Conservation (phyloP, 441 rosid genomes). For the Codiaeum variegatum region DNA sequence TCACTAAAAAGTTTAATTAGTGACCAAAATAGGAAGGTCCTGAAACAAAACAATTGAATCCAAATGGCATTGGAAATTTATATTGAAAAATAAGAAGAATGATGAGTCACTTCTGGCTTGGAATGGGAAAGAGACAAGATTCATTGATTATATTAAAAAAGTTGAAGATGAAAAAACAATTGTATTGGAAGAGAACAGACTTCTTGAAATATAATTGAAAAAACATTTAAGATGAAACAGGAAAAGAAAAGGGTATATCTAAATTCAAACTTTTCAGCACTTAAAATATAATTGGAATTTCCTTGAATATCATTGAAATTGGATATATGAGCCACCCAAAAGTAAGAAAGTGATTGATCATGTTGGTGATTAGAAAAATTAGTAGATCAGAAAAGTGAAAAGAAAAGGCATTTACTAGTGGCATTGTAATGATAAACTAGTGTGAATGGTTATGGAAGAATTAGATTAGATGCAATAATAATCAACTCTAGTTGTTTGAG, state of each 20-base stretch:
- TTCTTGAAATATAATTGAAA: constrained; percentile 43
- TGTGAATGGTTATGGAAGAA: too few relatives aligned
- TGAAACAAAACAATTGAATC: too few relatives aligned
- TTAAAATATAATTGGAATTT: background rate
- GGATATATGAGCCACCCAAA: background rate
- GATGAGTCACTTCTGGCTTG: constrained; percentile 76
- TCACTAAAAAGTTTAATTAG: background rate
- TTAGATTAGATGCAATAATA: too few relatives aligned
- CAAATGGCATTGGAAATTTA: too few relatives aligned
- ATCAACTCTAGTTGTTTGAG: too few relatives aligned
- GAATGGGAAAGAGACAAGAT: constrained; percentile 70
- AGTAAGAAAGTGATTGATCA: background rate
- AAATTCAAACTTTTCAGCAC: background rate
- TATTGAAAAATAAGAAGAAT: too few relatives aligned
- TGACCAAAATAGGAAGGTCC: background rate
- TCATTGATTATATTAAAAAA: constrained; percentile 57
- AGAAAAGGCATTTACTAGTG: background rate
- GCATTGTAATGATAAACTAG: constrained; percentile 2
- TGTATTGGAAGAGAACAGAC: constrained; percentile 45
- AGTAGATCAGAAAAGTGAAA: background rate
- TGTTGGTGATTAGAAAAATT: background rate
- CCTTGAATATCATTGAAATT: background rate
- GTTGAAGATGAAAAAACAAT: constrained; percentile 67
- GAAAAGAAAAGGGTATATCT: background rate
- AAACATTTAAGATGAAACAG: background rate